These are phyloP conservation scores for Tetrapisispora iriomotensis DNA, from an alignment of 805 yeast genomes.

Conservation along the genomic window DNA sequence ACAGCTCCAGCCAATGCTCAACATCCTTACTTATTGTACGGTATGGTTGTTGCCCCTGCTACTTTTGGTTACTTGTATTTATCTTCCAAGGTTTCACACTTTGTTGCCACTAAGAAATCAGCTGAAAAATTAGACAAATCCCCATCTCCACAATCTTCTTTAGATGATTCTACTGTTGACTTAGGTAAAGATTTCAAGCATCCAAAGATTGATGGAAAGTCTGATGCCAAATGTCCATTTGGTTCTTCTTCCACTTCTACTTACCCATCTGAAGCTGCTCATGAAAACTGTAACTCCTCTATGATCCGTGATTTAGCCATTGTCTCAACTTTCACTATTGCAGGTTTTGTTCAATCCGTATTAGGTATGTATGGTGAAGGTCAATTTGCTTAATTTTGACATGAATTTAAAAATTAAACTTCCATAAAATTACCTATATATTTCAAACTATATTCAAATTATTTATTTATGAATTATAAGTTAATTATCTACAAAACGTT, in stretches of 20 bases:
- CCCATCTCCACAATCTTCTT: slow-evolving; percentile 3
- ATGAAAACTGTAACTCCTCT: slow-evolving; percentile 1
- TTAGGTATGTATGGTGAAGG: slow-evolving; percentile 30
- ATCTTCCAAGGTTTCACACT: slow-evolving; percentile 2
- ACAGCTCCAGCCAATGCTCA: slow-evolving; percentile 45
- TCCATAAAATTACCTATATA: background rate
- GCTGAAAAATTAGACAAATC: background rate
- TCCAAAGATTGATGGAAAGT: slow-evolving; percentile 2
- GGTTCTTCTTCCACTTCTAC: slow-evolving; percentile 2
- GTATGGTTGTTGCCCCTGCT: slow-evolving; percentile 26
- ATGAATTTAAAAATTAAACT: too few species aligned
- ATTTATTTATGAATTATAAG: background rate
- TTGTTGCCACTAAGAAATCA: background rate
- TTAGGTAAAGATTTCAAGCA: slow-evolving; percentile 12
- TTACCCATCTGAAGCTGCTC: slow-evolving; percentile 2
- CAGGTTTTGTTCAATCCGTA: slow-evolving; percentile 23
- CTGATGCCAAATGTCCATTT: slow-evolving; percentile 6
- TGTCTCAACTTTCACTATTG: slow-evolving; percentile 11
- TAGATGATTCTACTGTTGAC: slow-evolving; percentile 22
- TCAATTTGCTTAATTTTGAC: slow-evolving; percentile 12
- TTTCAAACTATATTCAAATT: background rate
- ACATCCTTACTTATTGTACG: slow-evolving; percentile 70
- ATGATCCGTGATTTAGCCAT: slow-evolving; percentile 13
- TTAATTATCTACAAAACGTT: background rate
- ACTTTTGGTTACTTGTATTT: slow-evolving; percentile 12